Evolutionary conservation across 192 early-diverging fungal genomes (phyloP), one percentile per base, ranked within the genome.

Genomic region (Obelidium mucronatum): DNA sequence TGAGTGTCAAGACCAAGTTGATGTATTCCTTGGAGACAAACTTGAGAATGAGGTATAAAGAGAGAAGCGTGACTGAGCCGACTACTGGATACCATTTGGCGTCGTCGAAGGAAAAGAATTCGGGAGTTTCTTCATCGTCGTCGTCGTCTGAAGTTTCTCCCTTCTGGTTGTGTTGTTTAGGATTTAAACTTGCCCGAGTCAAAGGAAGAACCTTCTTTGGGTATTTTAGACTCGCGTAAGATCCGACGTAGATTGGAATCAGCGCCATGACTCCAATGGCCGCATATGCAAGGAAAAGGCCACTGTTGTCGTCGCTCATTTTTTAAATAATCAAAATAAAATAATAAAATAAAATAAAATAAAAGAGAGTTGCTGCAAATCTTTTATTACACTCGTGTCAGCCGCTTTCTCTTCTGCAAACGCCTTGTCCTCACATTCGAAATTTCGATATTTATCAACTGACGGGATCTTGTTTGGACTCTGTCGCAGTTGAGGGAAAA

Each of bases 41-140:
- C 78, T 91, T 91, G 86, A 96, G 94, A 42, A 96, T 82, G 63
- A 98, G 51, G 82, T 96, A 98, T 58, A 98, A 83, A 1, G 87
- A 86, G 54, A 97, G 89, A 0, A 98, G 81, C 3, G 90, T 91
- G 8, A 79, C 82, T 11, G 96, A 97, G 26, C 96, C 97, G 72
- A 96, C 90, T 24, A 98, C 72, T 2, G 97, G 97, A 77, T 97
- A 96, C 93, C 91, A 90, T 72, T 95, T 93, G 30, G 97, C 97
- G 77, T 98, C 97, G 69, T 92, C 87, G 1, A 94, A 75, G 11
- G 92, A 89, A 72, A 98, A 91, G 55, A 90, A 90, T 67, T 98
- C 97, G 36, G 71, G 67, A 56, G 86, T 89, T 15, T 92, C 90
- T 19, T 91, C 89, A 8, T 85, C 85, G 34, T 88, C 87, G 28